Conservation (phyloP, 805 yeast genomes). For the Yarrowia sp. region DNA sequence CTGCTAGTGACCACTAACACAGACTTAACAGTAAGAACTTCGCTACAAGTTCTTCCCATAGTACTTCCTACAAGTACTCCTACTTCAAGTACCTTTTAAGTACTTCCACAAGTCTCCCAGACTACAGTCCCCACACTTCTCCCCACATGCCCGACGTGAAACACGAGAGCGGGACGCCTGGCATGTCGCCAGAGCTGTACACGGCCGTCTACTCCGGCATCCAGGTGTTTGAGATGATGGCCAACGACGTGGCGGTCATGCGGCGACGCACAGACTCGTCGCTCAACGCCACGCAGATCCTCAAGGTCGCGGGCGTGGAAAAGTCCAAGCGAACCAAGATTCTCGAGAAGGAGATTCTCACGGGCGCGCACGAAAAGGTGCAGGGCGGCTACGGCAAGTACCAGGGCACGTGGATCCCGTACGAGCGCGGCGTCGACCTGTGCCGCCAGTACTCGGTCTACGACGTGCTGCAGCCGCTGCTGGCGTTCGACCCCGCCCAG, state of each 20-base stretch:
- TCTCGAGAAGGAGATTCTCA: slow-evolving; percentile 67
- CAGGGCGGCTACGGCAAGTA: slow-evolving; percentile 79
- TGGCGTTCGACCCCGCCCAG: slow-evolving; percentile 54
- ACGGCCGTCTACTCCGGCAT: slow-evolving; percentile 69
- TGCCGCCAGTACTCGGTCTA: slow-evolving; percentile 67
- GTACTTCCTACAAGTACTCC: too few species aligned
- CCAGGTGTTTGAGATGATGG: slow-evolving; percentile 66
- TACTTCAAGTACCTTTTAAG: too few species aligned
- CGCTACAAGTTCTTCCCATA: too few species aligned
- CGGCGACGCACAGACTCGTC: slow-evolving; percentile 67
- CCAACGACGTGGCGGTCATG: slow-evolving; percentile 70
- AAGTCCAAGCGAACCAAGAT: slow-evolving; percentile 67
- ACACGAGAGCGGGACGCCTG: slow-evolving; percentile 1
- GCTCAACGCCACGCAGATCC: slow-evolving; percentile 75
- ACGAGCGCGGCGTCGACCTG: slow-evolving; percentile 63
- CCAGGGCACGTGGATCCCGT: slow-evolving; percentile 80
- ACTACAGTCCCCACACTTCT: too few species aligned
- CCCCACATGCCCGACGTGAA: slow-evolving; percentile 19
- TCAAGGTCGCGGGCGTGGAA: slow-evolving; percentile 72
- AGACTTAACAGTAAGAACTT: too few species aligned
- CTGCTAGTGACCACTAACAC: too few species aligned
- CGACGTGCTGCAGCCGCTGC: slow-evolving; percentile 60
- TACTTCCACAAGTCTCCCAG: too few species aligned
- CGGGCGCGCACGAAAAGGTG: slow-evolving; percentile 71
- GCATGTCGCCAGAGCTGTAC: slow-evolving; percentile 49